Conservation (phyloP, 2,329 filamentous ascomycete species). For the Alternaria longipes region DNA sequence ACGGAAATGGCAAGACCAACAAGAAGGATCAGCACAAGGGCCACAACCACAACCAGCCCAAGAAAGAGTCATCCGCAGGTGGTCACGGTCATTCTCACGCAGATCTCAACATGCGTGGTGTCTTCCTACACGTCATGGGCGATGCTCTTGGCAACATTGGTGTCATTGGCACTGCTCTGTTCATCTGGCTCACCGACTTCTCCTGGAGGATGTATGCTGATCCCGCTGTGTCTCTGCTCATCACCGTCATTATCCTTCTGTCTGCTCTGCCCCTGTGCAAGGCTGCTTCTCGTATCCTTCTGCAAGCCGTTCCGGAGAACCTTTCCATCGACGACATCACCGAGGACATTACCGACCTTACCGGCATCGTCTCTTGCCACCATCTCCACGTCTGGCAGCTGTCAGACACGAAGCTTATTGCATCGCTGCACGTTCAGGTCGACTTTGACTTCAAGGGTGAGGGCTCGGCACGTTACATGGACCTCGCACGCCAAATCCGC, state of each 20-base stretch:
- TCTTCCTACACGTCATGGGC: conserved; percentile 76
- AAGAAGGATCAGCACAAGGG: conserved; percentile 63
- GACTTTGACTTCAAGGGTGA: conserved; percentile 87
- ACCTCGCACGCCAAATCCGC: conserved; percentile 80
- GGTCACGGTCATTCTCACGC: conserved; percentile 79
- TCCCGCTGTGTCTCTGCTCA: conserved; percentile 90
- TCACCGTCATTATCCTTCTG: conserved; percentile 78
- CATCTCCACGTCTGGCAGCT: conserved; percentile 98
- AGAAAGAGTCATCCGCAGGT: conserved; percentile 65
- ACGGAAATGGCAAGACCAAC: conserved; percentile 28
- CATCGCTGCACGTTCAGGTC: conserved; percentile 92
- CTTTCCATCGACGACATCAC: conserved; percentile 90
- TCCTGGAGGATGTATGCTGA: conserved; percentile 87
- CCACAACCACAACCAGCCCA: conserved; percentile 84
- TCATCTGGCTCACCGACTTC: conserved; percentile 91
- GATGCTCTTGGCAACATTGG: conserved; percentile 88
- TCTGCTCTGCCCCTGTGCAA: conserved; percentile 81
- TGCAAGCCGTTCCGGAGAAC: conserved; percentile 92
- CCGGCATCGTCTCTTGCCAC: conserved; percentile 88
- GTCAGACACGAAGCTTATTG: conserved; percentile 92
- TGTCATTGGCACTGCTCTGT: conserved; percentile 81
- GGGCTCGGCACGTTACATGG: conserved; percentile 84
- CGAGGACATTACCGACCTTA: conserved; percentile 85
- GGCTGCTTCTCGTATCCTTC: conserved; percentile 84
- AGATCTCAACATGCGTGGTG: conserved; percentile 92